A percentile compares a stretch with the other conserved stretches of the same genome.
Evolutionary conservation across 2,329 filamentous ascomycete species (phyloP).

Genomic region (Waltergamsia citrina): DNA sequence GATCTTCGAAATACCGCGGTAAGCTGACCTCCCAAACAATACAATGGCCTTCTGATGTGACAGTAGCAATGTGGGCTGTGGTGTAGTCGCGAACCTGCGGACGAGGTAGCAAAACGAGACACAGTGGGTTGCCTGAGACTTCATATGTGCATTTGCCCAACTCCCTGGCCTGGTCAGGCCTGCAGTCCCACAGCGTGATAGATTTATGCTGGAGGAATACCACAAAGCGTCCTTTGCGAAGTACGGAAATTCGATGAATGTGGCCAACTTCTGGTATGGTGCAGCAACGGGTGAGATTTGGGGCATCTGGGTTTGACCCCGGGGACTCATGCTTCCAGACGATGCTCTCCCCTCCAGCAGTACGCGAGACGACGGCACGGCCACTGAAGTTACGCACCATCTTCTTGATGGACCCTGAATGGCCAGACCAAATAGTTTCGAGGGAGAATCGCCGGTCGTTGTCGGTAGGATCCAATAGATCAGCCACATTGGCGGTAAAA

Average conservation of each 20-base stretch:
- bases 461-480: slow-evolving; percentile 66
- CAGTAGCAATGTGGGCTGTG: slow-evolving; percentile 66
- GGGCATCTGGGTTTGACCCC: slow-evolving; percentile 24
- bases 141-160: slow-evolving; percentile 43
- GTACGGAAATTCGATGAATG: slow-evolving; percentile 71
- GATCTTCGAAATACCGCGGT: slow-evolving; percentile 32
- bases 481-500: slow-evolving; percentile 68
- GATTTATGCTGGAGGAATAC: slow-evolving; percentile 65
- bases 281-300: slow-evolving; percentile 53
- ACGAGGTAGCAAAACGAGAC: slow-evolving; percentile 65
- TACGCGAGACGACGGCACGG: slow-evolving; percentile 71
- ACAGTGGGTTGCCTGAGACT: slow-evolving; percentile 63
- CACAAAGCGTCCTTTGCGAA: slow-evolving; percentile 69
- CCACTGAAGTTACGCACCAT: slow-evolving; percentile 81
- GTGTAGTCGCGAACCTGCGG: slow-evolving; percentile 45
- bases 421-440: slow-evolving; percentile 71
- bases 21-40: slow-evolving; percentile 72
- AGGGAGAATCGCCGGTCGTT: slow-evolving; percentile 50
- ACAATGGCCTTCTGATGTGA: slow-evolving; percentile 69
- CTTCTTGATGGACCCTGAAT: slow-evolving; percentile 71
- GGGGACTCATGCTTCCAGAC: slow-evolving; percentile 62
- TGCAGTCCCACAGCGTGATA: slow-evolving; percentile 74
- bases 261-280: slow-evolving; percentile 57
- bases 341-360: slow-evolving; percentile 67
- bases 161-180: slow-evolving; percentile 44